Base-by-base conservation (phyloP, 768 basidiomycete species). In the Mycena vitilis region DNA sequence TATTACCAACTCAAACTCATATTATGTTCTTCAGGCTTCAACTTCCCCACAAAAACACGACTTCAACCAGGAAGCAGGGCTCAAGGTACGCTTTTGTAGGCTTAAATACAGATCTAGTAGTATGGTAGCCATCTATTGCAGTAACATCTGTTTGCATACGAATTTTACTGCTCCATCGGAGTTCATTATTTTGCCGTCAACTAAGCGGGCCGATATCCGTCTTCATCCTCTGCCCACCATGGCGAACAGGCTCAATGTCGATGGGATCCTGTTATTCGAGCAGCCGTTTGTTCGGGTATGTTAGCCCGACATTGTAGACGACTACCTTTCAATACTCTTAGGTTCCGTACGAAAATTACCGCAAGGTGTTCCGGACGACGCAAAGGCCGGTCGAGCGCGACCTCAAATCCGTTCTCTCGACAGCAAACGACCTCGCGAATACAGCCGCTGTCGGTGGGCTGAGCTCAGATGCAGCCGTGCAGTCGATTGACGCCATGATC, bases 341-440 rank as follows among this genome's bases (percentile, higher is more conserved):
- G 95, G 93, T 95, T 15, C 95, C 95, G 13, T 94, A 91, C 79
- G 95, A 96, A 81, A 92, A 92, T 73, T 93, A 95, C 75, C 90
- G 93, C 73, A 94, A 92, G 79, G 85, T 91, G n/a, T 96, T 96
- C 75, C 89, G 95, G 40, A 86, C 90, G 20, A 89, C 91, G 0
- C 94, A 95, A 77, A 89, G 89, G 80, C 85, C 89, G 69, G 89
- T 95, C 62, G 95, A 96, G 78, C 89, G 91, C 65, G 95, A 96
- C 74, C 78, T 93, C 48, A 85, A 84, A 18, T 82, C 86, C 34
- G 82, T 92, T 16, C 89, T 90, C 71, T 81, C 82, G 30, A 72
- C 84, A 23, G 80, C 89, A 7, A 84, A 79, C 48, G 93, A 95
- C 37, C 80, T 95, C n/a, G 83, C 81, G 22, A 85, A 82, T 56